Base-by-base conservation (phyloP, 768 basidiomycete genomes). In the Kwoniella bestiolae region DNA sequence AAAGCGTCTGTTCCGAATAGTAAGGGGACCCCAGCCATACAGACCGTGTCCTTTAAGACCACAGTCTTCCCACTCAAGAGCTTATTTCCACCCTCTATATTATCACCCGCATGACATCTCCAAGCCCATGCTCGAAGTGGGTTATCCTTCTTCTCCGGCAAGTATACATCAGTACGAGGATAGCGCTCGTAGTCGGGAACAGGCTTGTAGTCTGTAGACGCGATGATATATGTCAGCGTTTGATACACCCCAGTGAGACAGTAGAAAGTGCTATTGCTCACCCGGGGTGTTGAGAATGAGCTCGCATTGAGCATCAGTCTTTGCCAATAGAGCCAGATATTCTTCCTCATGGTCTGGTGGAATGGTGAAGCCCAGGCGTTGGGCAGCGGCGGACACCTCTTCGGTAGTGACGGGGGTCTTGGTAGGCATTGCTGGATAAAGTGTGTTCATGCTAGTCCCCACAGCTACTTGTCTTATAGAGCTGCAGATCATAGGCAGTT, bases 41-140 rank as follows among this genome's bases (percentile, higher is more conserved):
- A 81, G 31, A 84, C 73, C 11, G 80, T 83, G 61, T 84, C 84
- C 77, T 85, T 84, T 29, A 84, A 58, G n/a, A 82, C 78, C n/a
- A 84, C 73, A 34, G 78, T 83, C 62, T 79, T 81, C 9, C 83
- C 82, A 12, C 78, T 75, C 4, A 85, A 68, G 3, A 83, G 63
- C 7, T 65, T 56, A 25, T 25, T 55, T 7, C 23, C 16, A 8
- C 44, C 59, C 46, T 35, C 23, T 25, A 23, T 28, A 25, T 62
- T 63, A 41, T 18, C 18, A 16, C 66, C 69, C 12, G 64, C 53
- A 14, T 68, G 60, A 8, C 56, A 64, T 23, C 64, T 52, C 68
- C 68, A 76, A 7, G 71, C 70, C 75, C 73, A 79, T 0, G 69
- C 77, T 18, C 52, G 31, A 25, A 66, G 56, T 9, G 65, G 60